Evolutionary conservation across 2,329 filamentous ascomycete species (phyloP).

Genomic region (Stenocarpella maydis): DNA sequence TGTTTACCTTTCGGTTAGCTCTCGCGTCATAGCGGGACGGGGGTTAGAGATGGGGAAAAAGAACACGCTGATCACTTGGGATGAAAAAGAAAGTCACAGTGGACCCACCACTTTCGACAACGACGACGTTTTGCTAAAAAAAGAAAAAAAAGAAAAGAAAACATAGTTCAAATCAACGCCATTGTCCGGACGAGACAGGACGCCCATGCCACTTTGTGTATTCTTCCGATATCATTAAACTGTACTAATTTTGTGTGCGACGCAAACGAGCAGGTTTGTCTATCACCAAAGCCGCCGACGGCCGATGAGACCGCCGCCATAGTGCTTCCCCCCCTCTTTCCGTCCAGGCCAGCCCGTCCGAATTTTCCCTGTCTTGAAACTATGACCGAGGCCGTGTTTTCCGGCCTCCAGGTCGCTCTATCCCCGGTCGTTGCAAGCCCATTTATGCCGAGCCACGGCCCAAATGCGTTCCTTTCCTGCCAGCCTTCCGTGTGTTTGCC

Average conservation of each 20-base stretch:
- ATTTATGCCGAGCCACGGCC: constrained; percentile 6
- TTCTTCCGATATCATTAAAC: constrained; percentile 36
- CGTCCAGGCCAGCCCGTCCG: constrained; percentile 35
- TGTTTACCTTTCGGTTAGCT: constrained; percentile 1
- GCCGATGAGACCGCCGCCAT: constrained; percentile 18
- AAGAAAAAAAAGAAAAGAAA: neutral
- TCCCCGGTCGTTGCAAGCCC: constrained; percentile 1
- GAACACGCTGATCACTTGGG: neutral
- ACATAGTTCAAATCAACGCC: constrained; percentile 7
- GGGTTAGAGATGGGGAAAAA: neutral
- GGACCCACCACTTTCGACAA: constrained; percentile 6
- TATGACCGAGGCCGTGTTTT: neutral
- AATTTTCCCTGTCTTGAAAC: constrained; percentile 17
- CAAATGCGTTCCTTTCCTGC: constrained; percentile 14
- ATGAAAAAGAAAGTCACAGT: neutral
- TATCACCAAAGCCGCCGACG: constrained; percentile 8
- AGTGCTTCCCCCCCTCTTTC: constrained; percentile 6
- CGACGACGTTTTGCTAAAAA: neutral
- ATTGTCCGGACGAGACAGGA: neutral
- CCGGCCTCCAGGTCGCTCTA: constrained; percentile 17
- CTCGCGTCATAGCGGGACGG: neutral
- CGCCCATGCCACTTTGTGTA: constrained; percentile 11
- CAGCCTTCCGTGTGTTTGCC: constrained; percentile 10
- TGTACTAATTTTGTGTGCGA: constrained; percentile 29
- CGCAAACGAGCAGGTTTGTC: constrained; percentile 19